Conservation (phyloP, 495 filamentous ascomycete species). For the Pyronema omphalodes region DNA sequence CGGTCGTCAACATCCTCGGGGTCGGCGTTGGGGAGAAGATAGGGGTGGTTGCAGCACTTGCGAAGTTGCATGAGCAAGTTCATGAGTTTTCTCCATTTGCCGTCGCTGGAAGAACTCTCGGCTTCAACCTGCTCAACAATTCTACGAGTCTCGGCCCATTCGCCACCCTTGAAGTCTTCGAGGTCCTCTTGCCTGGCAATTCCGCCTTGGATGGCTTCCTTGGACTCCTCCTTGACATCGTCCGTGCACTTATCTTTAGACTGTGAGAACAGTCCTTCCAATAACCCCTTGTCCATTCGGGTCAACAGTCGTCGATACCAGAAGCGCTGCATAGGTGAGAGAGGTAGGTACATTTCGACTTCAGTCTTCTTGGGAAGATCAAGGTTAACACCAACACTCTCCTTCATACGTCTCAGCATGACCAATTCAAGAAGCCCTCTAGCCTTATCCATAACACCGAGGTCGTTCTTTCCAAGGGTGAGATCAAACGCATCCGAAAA, state of each 20-base stretch:
- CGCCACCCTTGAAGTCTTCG: conserved; percentile 9
- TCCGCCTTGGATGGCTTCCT: conserved; percentile 15
- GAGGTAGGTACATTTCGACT: conserved; percentile 39
- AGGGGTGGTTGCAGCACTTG: conserved; percentile 48
- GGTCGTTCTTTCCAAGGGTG: conserved; percentile 36
- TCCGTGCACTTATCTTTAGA: conserved; percentile 29
- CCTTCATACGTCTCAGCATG: conserved; percentile 47
- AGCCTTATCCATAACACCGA: conserved; percentile 34
- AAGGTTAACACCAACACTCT: conserved; percentile 38
- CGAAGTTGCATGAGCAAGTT: conserved; percentile 47
- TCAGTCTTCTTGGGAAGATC: conserved; percentile 43
- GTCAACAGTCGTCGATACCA: conserved; percentile 46
- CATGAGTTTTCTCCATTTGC: conserved; percentile 37
- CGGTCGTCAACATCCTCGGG: conserved; percentile 26
- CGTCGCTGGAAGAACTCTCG: conserved; percentile 20
- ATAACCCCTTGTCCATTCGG: conserved; percentile 32
- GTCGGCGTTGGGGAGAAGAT: conserved; percentile 34
- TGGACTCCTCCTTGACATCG: conserved; percentile 3
- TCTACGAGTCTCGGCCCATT: conserved; percentile 24
- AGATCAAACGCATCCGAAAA: conserved; percentile 45
- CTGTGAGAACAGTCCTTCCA: conserved; percentile 37
- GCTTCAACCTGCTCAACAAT: conserved; percentile 28
- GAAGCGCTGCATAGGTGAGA: conserved; percentile 42
- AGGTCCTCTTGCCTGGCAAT: conserved; percentile 16
- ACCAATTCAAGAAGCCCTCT: conserved; percentile 37